Conservation (phyloP, 306 rosid genomes). For the Crataegus laevigata region DNA sequence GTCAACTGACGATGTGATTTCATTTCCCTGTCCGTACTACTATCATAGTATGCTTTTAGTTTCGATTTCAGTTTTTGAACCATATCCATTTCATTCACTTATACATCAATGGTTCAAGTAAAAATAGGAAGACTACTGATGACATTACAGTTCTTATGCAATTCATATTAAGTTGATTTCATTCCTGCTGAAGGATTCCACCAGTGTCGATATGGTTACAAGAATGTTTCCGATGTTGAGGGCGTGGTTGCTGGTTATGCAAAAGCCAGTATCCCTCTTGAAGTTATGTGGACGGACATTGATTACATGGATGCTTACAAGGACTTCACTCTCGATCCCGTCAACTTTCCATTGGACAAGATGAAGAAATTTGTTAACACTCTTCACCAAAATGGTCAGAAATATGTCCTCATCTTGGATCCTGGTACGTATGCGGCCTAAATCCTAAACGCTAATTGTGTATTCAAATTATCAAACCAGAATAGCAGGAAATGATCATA, state of each 20-base stretch:
- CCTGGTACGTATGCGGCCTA: constrained; percentile 47
- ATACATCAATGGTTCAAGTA: too few species aligned
- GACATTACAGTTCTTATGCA: too few species aligned
- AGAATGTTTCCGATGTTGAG: constrained; percentile 55
- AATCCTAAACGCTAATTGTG: not conserved
- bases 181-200: constrained; percentile 56
- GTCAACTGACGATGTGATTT: not conserved
- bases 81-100: not conserved
- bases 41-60: not conserved
- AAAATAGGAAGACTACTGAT: too few species aligned
- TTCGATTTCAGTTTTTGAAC: not conserved
- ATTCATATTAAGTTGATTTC: not conserved
- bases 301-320: constrained; percentile 88
- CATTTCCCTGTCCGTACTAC: not conserved
- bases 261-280: constrained; percentile 70
- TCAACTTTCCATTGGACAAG: constrained; percentile 61
- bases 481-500: not conserved
- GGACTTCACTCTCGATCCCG: constrained; percentile 82
- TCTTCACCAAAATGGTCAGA: constrained; percentile 73
- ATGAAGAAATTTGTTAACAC: constrained; percentile 48
- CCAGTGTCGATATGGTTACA: constrained; percentile 80
- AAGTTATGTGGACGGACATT: constrained; percentile 92
- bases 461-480: not conserved
- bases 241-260: constrained; percentile 66
- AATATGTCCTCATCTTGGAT: constrained; percentile 72